Conservation (phyloP, 306 rosid genomes). For the Casuarina glauca region DNA sequence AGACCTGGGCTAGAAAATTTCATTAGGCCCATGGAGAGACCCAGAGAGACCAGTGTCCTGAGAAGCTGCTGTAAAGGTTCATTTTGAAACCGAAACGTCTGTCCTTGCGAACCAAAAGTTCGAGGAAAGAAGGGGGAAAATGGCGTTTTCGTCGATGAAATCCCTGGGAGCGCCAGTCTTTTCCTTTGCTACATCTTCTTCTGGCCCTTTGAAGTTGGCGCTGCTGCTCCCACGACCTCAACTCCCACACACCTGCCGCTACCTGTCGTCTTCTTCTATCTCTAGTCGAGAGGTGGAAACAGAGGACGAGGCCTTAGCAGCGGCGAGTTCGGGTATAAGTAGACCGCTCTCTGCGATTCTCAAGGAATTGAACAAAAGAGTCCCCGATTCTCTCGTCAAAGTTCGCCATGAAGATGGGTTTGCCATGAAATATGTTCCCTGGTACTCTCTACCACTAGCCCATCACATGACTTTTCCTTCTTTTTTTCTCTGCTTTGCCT, state of each 20-base stretch:
- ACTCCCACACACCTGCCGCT: not conserved
- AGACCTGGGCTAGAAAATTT: not conserved
- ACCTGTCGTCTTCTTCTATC: not conserved
- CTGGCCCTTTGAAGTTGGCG: not conserved
- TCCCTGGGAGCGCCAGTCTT: not conserved
- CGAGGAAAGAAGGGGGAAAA: not conserved
- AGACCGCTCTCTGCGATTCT: constrained; percentile 71
- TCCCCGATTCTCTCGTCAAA: constrained; percentile 67
- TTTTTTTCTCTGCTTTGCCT: not conserved
- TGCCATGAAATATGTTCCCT: constrained; percentile 66
- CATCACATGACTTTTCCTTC: not conserved
- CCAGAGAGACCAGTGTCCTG: not conserved
- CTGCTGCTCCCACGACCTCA: constrained; percentile 8
- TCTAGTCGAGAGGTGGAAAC: not conserved
- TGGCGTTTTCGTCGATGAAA: constrained; percentile 28
- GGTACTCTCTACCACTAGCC: constrained; percentile 21
- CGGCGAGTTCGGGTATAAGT: constrained; percentile 56
- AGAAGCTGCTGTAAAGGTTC: not conserved
- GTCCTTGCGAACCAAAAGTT: not conserved
- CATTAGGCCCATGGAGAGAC: not conserved
- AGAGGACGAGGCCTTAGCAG: constrained; percentile 16
- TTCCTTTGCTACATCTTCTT: not conserved
- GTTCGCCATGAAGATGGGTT: constrained; percentile 58
- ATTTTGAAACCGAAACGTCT: not conserved
- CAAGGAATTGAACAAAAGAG: constrained; percentile 76